These are phyloP conservation scores for Citrus trifoliata DNA, from an alignment of 345 rosid species.

Conservation along the genomic window DNA sequence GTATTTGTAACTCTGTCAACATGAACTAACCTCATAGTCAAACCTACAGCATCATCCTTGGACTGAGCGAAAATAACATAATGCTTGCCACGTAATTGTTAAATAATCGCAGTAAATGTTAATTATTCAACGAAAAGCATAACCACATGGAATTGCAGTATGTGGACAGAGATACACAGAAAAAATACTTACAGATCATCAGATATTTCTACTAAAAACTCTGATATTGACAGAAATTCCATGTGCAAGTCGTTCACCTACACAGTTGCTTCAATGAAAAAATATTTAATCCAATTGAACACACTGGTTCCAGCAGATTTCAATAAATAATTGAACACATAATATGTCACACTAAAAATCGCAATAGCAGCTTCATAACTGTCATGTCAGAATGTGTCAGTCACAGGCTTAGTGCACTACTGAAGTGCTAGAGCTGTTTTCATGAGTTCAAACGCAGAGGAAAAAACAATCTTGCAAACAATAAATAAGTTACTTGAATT, in stretches of 20 bases:
- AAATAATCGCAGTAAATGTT: constrained; percentile 14
- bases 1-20: neutral
- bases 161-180: constrained; percentile 3
- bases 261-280: constrained; percentile 34
- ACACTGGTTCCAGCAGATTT: neutral
- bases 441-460: neutral
- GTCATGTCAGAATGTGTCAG: neutral
- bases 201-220: constrained; percentile 82
- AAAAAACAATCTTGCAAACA: neutral
- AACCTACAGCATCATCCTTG: constrained; percentile 43
- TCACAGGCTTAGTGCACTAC: neutral
- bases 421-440: neutral
- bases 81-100: constrained; percentile 21
- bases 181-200: constrained; percentile 66
- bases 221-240: constrained; percentile 82
- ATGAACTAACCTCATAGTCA: constrained; percentile 70
- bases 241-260: constrained; percentile 85
- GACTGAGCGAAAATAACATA: constrained; percentile 16
- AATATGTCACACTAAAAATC: neutral
- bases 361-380: neutral
- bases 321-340: constrained; percentile 7
- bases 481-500: neutral
- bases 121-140: constrained; percentile 10
- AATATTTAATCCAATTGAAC: constrained; percentile 9
- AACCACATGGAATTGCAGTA: neutral